Base-by-base conservation (phyloP, 257 asterid species). In the Oldenlandia corymbosa region DNA sequence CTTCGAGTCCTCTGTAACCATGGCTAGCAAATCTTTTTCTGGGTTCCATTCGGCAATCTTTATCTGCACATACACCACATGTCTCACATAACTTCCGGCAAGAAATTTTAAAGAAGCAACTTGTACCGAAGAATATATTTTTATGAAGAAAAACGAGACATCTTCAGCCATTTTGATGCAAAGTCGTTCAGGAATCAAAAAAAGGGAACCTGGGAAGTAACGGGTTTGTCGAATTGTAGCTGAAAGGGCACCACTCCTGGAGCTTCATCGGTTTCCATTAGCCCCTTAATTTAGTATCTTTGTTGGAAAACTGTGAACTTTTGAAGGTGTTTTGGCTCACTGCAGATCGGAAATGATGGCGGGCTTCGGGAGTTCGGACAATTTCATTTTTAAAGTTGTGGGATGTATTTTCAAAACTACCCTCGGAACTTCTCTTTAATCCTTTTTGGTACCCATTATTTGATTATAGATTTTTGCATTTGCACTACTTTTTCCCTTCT, bases 21-120 rank as follows among this genome's bases (percentile, higher is more conserved):
- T 87, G 45, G 97, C 96, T 21, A 90, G 83, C 60, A 93, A 78
- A 79, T 93, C 97, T 76, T 93, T 93, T 64, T 90, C 99, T 46
- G 97, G 96, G 75, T 90, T 93, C 99, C 99, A 93, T 84, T 88
- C 96, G 50, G 99, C 97, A 62, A 90, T 69, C 70, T 87, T 90
- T 30, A 88, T 73, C 99, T 90, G 84, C 73, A 61, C 70, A 62
- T n/a, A 28, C 51, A 64, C 59, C 58, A 67, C 11, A 32, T 26
- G n/a, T n/a, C n/a, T n/a, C n/a, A n/a, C n/a, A n/a, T 30, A 11
- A 56, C 17, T 30, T 7, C 0, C 9, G n/a, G 36, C 30, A 4
- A 5, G 2, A 16, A 6, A 34, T 61, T 28, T 21, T 30, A 14
- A 52, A 27, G 12, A 53, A 18, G 8, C 20, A 10, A 10, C 26